Base-by-base conservation (phyloP, 371 early-diverging fungal species). In the Dichotomocladium elegans region DNA sequence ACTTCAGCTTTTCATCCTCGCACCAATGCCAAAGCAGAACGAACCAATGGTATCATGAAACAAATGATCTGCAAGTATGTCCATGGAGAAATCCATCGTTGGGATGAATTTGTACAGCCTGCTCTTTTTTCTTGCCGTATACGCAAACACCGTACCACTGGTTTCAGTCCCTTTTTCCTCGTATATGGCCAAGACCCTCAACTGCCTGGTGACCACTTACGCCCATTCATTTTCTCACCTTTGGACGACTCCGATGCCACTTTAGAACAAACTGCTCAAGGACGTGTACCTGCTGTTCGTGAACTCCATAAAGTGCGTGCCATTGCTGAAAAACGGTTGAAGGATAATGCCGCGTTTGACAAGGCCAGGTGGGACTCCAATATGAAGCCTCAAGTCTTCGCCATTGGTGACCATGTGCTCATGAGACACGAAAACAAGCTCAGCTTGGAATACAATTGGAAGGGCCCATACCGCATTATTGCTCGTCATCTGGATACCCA, bases 1-100 rank as follows among this genome's bases (percentile, higher is more conserved):
- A 64, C 65, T 0, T 60, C 55, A 0, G 65, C 65, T 0, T 65
- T 52, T 40, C 58, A 58, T 26, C 61, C 65, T 0, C 37, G 60
- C 0, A 55, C 61, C 0, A 67, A 67, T 28, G 37, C 49, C 1
- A 66, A 66, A 35, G 56, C 45, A 1, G 63, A 67, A 57, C 43
- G 58, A 0, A 47, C 55, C 30, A 58, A 53, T 34, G 48, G 48
- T 21, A 52, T 48, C 2, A 17, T 58, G 10, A 58, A 58, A 33
- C 14, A 37, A 14, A 58, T 58, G 58, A 1, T 58, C 9, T 26
- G 53, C n/a, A 58, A 52, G 21, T 52, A 52, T 15, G 41, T 41
- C 25, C n/a, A 52, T 25, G 48, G 58, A 2, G 40, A 21, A 1
- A 41, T 58, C 8, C 34, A 53, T 43, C 34, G 25, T 15, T 58